These are phyloP conservation scores for Xylaria curta DNA, from an alignment of 495 filamentous ascomycete genomes.

Conservation along the genomic window DNA sequence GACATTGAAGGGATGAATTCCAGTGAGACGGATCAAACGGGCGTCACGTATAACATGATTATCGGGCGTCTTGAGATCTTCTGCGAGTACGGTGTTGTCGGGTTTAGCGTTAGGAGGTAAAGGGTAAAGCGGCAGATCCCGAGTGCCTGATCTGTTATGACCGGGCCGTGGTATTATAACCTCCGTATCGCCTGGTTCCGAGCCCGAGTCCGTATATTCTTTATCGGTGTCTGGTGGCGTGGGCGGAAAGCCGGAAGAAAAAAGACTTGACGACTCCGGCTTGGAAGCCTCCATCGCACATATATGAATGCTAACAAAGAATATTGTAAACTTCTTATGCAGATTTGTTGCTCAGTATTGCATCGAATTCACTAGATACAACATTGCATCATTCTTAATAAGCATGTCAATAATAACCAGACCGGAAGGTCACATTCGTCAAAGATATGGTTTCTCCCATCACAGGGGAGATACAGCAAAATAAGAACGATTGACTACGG, in stretches of 20 bases:
- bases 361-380: not conserved
- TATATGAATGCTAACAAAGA: not conserved
- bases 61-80: slow-evolving; percentile 86
- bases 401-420: not conserved
- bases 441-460: not conserved
- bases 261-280: not conserved
- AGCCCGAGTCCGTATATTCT: slow-evolving; percentile 16
- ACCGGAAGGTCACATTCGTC: not conserved
- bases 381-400: not conserved
- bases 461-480: not conserved
- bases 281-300: slow-evolving; percentile 12
- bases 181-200: slow-evolving; percentile 15
- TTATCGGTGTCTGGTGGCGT: slow-evolving; percentile 24
- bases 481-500: not conserved
- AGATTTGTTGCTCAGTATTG: not conserved
- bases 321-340: not conserved
- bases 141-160: not conserved
- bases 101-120: slow-evolving; percentile 73
- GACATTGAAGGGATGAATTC: slow-evolving; percentile 92
- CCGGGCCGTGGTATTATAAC: not conserved
- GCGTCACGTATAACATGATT: slow-evolving; percentile 85
- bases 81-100: slow-evolving; percentile 68
- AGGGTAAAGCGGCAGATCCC: slow-evolving; percentile 49
- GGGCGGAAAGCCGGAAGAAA: slow-evolving; percentile 18
- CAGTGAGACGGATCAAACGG: slow-evolving; percentile 85